Evolutionary conservation across 1,284 basidiomycete genomes (phyloP).

Genomic region (Ustilago cynodontis): DNA sequence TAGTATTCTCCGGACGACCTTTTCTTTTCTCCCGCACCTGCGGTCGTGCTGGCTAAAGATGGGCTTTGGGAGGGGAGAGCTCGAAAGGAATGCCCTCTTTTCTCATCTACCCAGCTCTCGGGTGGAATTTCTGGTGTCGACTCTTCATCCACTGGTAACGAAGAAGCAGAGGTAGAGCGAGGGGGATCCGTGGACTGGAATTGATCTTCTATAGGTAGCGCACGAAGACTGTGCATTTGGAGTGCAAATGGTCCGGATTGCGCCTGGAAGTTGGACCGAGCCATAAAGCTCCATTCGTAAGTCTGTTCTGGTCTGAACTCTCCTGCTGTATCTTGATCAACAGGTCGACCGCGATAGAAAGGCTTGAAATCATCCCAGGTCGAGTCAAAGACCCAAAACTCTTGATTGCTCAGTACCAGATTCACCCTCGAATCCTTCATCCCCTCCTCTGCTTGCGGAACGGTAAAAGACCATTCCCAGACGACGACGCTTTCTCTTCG

Average conservation of each 20-base stretch:
- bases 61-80: constrained; percentile 3
- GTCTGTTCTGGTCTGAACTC: constrained; percentile 45
- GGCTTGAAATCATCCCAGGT: constrained; percentile 71
- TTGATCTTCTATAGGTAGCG: constrained; percentile 19
- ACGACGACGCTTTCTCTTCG: constrained; percentile 70
- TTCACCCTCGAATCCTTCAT: constrained; percentile 12
- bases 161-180: neutral
- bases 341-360: constrained; percentile 71
- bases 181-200: neutral
- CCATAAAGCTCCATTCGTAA: constrained; percentile 62
- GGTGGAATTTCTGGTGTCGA: neutral
- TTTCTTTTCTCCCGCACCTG: neutral
- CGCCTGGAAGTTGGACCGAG: constrained; percentile 55
- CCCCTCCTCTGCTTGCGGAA: constrained; percentile 25
- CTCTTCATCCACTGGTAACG: constrained; percentile 3
- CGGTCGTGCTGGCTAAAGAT: constrained; percentile 11
- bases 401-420: constrained; percentile 21
- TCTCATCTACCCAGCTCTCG: constrained; percentile 28
- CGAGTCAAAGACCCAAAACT: constrained; percentile 59
- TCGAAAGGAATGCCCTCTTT: constrained; percentile 37
- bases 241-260: constrained; percentile 54
- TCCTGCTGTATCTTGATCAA: constrained; percentile 49
- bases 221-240: constrained; percentile 43
- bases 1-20: constrained; percentile 50
- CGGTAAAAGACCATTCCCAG: constrained; percentile 71